Evolutionary conservation across 345 rosid species (phyloP).

Genomic region (Syzygium oleosum): DNA sequence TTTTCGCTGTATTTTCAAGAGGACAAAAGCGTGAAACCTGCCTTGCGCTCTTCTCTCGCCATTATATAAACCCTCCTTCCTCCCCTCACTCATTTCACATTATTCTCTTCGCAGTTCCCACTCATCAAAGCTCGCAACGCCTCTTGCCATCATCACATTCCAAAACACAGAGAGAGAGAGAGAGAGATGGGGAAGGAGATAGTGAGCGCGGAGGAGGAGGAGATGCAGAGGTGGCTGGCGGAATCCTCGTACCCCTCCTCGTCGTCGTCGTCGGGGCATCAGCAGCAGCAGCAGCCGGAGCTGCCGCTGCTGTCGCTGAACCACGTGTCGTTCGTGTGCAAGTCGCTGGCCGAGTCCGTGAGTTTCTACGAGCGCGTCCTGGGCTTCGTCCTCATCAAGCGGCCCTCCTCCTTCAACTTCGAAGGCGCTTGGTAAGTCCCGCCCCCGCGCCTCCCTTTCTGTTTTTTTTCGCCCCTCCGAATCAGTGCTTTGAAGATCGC

Average conservation of each 20-base stretch:
- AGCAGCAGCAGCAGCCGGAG: neutral
- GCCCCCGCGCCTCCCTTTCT: neutral
- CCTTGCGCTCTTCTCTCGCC: neutral
- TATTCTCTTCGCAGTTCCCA: neutral
- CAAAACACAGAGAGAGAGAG: neutral
- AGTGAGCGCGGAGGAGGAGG: slow-evolving; percentile 25
- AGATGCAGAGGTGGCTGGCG: slow-evolving; percentile 6
- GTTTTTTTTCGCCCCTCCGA: no score
- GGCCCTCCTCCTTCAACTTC: slow-evolving; percentile 42
- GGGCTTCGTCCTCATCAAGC: slow-evolving; percentile 39
- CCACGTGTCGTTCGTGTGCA: slow-evolving; percentile 41
- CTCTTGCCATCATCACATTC: no score
- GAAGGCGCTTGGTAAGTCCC: slow-evolving; percentile 41
- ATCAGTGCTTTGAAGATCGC: neutral
- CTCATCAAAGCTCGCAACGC: neutral
- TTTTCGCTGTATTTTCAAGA: neutral
- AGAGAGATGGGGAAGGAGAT: slow-evolving; percentile 6
- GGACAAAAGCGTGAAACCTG: neutral
- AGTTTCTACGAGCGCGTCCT: slow-evolving; percentile 35
- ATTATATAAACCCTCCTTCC: neutral
- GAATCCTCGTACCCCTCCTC: neutral
- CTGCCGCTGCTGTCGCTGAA: slow-evolving; percentile 28
- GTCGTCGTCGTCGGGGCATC: neutral
- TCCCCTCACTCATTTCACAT: neutral
- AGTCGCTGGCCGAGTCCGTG: slow-evolving; percentile 20